Percentiles rank a stretch among this genome's conserved stretches.
Conservation (phyloP, 352 stramenopile species). For the Pythium scleroteichum region DNA sequence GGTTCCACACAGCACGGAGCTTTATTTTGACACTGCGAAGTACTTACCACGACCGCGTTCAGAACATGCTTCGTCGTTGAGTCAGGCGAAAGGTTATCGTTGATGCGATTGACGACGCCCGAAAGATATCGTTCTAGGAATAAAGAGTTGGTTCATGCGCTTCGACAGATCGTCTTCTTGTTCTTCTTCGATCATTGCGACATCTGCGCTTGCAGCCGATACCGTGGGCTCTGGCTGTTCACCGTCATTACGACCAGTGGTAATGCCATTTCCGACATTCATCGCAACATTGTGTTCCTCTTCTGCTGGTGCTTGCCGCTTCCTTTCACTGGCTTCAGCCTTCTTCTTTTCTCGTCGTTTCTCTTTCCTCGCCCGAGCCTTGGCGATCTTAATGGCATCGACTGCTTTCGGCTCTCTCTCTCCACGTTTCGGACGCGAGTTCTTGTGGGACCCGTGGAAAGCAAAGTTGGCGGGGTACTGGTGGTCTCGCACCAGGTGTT, state of each 20-base stretch:
- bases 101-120: conserved; percentile 12
- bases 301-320: background rate
- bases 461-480: conserved; percentile 44
- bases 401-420: conserved; percentile 4
- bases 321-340: background rate
- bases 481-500: conserved; percentile 42
- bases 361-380: conserved; percentile 19
- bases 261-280: background rate
- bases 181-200: conserved; percentile 2
- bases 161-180: conserved; percentile 4
- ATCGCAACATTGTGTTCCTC: background rate
- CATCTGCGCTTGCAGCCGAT: background rate
- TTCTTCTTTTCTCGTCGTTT: conserved; percentile 26
- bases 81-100: background rate
- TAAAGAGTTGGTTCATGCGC: conserved; percentile 15
- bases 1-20: conserved; percentile 38
- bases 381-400: conserved; percentile 25
- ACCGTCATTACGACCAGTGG: background rate
- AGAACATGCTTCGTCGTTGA: conserved; percentile 16
- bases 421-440: background rate
- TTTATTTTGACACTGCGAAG: conserved; percentile 51
- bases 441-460: conserved; percentile 26
- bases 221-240: background rate
- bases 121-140: conserved; percentile 27
- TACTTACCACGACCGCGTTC: conserved; percentile 49